Evolutionary conservation across 2,329 filamentous ascomycete genomes (phyloP).

Genomic region (Didymella lethalis): DNA sequence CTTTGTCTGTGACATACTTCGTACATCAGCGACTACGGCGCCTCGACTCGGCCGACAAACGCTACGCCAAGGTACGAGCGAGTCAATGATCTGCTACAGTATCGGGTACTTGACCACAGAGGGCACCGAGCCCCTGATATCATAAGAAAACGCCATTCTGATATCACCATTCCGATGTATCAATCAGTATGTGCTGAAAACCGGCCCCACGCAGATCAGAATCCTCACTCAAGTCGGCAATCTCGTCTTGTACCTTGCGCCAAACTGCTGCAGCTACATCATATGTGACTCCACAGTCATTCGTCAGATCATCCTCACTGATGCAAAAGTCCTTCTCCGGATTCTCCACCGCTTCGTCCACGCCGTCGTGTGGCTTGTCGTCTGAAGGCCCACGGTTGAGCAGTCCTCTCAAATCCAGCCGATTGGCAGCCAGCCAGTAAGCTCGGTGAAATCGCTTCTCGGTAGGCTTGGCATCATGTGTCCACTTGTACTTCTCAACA

Average conservation of each 20-base stretch:
- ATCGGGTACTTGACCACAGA: background rate
- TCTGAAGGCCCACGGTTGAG: constrained; percentile 21
- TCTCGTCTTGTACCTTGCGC: background rate
- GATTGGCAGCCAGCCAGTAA: constrained; percentile 41
- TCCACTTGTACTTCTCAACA: constrained; percentile 25
- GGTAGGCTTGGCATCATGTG: constrained; percentile 14
- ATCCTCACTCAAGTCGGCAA: background rate
- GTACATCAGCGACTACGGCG: too few species aligned
- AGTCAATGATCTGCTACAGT: background rate
- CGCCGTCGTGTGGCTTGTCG: constrained; percentile 21
- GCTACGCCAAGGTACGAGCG: too few species aligned
- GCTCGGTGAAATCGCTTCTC: constrained; percentile 41
- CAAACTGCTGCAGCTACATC: constrained; percentile 11
- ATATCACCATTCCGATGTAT: constrained; percentile 16
- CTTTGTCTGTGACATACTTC: too few species aligned
- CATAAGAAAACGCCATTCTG: background rate
- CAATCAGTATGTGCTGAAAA: constrained; percentile 15
- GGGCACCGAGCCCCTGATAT: background rate
- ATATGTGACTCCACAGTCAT: constrained; percentile 10
- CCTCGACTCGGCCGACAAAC: too few species aligned
- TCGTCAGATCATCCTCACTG: constrained; percentile 17
- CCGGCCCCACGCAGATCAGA: background rate
- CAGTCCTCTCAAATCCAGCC: constrained; percentile 21
- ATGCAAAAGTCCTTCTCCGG: constrained; percentile 16
- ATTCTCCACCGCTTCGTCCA: constrained; percentile 16